Evolutionary conservation across 1,284 basidiomycete genomes (phyloP).

Genomic region (Gymnopus androsaceus): DNA sequence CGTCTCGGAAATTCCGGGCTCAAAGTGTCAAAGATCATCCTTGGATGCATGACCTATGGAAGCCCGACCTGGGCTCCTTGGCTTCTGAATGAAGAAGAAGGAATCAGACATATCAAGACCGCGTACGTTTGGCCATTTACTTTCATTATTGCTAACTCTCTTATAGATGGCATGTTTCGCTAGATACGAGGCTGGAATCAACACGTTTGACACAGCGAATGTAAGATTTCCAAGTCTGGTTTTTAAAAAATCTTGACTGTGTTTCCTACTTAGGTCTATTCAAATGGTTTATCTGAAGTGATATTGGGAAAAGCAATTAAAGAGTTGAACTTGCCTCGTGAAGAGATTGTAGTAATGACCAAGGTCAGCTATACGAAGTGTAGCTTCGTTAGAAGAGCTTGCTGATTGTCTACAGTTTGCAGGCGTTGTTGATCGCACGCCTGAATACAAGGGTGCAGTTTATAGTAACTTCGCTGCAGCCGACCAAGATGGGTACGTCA

Average conservation of each 20-base stretch:
- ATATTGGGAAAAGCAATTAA: constrained; percentile 82
- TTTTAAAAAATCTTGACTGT: too few species aligned
- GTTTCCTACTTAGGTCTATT: constrained; percentile 54
- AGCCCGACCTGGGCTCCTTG: constrained; percentile 50
- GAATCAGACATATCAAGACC: constrained; percentile 58
- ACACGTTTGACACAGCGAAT: constrained; percentile 70
- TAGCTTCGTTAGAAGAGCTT: too few species aligned
- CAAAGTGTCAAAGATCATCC: constrained; percentile 53
- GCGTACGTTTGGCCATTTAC: constrained; percentile 43
- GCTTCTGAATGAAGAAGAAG: constrained; percentile 61
- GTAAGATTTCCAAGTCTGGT: constrained; percentile 28
- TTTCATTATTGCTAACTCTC: not conserved
- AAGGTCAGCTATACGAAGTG: constrained; percentile 54
- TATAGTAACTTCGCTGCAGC: not conserved
- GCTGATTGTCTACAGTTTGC: not conserved
- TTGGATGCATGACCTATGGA: constrained; percentile 52
- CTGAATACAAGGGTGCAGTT: not conserved
- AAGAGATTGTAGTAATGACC: constrained; percentile 77
- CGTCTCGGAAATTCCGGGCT: constrained; percentile 51
- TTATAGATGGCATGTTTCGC: constrained; percentile 66
- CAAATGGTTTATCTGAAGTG: constrained; percentile 69
- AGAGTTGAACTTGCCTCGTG: constrained; percentile 68
- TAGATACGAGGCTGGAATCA: constrained; percentile 62
- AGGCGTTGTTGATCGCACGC: constrained; percentile 1
- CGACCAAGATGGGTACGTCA: constrained; percentile 51